Base-by-base conservation (phyloP, 2,329 filamentous ascomycete genomes). In the Xylaria multiplex region DNA sequence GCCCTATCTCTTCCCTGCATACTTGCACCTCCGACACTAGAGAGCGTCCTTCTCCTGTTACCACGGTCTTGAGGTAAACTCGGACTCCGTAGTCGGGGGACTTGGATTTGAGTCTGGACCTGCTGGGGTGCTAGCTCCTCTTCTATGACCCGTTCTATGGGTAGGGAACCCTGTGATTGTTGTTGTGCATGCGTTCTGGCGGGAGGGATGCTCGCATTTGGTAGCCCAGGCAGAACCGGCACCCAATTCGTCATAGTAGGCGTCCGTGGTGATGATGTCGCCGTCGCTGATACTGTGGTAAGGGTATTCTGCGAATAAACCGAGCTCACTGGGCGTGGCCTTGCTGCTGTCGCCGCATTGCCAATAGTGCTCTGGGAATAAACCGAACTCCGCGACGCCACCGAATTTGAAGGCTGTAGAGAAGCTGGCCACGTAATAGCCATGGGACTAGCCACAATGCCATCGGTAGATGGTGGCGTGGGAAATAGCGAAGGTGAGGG, bases 401-500 rank as follows among this genome's bases (percentile, higher is more conserved):
- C 30, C 24, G 66, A 66, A 30, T 63, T 59, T 6, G 66, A 59
- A 30, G 56, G 19, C 11, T 62, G 60, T 19, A 64, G 22, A 7
- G 57, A 59, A 1, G 49, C 30, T 6, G 62, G 52, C 35, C 62
- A 63, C 22, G 30, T 30, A 2, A 62, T 60, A 19, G 6, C 56
- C 48, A 60, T 56, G 8, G 65, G 62, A 35, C 62, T 68, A 14
- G 48, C 53, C 8, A 62, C 32, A 14, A 64, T 60, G 4, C 53
- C 59, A 14, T 56, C 22, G 30, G 11, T 32, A 1, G 50, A 46
- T 14, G 68, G 65, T 6, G 68, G 69, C 7, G 69, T 22, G 35
- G 69, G 69, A 35, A 70, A 70, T 16, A 67, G 22, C 7, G 69
- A 71, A 5, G 66, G 67, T 8, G 69, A 67, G 9, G 68, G 67